These are phyloP conservation scores for Saksenaea oblongispora DNA, from an alignment of 371 early-diverging fungal species.

Conservation along the genomic window DNA sequence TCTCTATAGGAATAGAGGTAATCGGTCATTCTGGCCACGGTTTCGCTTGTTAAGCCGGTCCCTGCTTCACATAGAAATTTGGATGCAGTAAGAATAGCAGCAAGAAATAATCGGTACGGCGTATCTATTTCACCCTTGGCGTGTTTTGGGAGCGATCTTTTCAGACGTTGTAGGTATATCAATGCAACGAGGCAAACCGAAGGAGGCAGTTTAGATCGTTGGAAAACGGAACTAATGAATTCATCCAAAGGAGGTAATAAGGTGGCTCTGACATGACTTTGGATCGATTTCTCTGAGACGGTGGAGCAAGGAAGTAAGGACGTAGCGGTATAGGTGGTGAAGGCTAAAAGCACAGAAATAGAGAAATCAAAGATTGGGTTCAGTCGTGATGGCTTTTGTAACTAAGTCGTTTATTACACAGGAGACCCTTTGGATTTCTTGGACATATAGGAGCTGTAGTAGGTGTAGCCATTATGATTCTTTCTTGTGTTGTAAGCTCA, in stretches of 20 bases:
- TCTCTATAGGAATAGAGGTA: constrained; percentile 53
- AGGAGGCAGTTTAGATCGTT: constrained; percentile 7
- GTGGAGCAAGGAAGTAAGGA: constrained; percentile 40
- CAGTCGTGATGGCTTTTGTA: too few relatives aligned
- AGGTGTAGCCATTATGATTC: constrained; percentile 14
- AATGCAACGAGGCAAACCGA: constrained; percentile 46
- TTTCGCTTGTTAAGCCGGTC: constrained; percentile 40
- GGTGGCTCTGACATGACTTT: neutral
- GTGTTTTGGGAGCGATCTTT: constrained; percentile 43
- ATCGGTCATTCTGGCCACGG: constrained; percentile 49
- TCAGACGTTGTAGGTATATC: constrained; percentile 62
- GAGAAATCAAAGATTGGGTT: too few relatives aligned
- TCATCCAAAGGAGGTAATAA: constrained; percentile 8
- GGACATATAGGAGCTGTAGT: constrained; percentile 37
- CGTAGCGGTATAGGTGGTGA: constrained; percentile 50
- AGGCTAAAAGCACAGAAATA: too few relatives aligned
- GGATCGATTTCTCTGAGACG: constrained; percentile 8
- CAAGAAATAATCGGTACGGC: constrained; percentile 61
- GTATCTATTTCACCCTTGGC: constrained; percentile 63
- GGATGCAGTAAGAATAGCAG: constrained; percentile 57
- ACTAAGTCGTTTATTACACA: constrained; percentile 30
- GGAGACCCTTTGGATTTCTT: constrained; percentile 45
- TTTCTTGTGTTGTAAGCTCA: neutral
- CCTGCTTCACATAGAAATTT: constrained; percentile 52
- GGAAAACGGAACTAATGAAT: constrained; percentile 9